Evolutionary conservation across 225 moss, liverwort and hornwort genomes (phyloP).

Genomic region (Straminergon stramineum): DNA sequence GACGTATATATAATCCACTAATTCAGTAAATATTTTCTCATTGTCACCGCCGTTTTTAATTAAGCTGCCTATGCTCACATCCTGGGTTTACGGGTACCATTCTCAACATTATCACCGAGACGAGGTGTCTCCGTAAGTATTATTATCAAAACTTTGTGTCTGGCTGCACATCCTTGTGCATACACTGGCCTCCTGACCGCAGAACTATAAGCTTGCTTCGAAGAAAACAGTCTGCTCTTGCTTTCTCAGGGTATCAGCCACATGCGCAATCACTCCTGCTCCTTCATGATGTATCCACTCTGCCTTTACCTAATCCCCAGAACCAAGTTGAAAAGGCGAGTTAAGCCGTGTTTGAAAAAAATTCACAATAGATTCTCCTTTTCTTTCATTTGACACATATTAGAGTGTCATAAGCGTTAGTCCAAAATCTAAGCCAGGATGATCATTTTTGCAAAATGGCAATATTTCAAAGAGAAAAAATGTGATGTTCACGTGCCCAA

Average conservation of each 20-base stretch:
- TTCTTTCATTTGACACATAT: not conserved
- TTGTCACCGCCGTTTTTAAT: not conserved
- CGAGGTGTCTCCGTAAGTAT: not conserved
- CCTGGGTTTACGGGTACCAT: not conserved
- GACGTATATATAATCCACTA: not conserved
- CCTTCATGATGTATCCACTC: conserved; percentile 68
- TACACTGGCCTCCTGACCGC: not conserved
- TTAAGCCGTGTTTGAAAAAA: not conserved
- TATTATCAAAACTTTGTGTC: not conserved
- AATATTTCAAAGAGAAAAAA: not conserved
- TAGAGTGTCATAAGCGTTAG: not conserved
- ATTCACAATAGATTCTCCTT: not conserved
- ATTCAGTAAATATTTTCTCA: not conserved
- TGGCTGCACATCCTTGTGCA: not conserved
- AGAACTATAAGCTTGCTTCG: conserved; percentile 3
- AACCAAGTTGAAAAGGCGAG: not conserved
- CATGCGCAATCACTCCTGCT: conserved; percentile 66
- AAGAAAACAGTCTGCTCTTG: conserved; percentile 25
- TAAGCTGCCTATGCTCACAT: not conserved
- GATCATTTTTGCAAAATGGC: not conserved
- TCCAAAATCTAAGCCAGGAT: not conserved
- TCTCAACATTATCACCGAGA: not conserved
- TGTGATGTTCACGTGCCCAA: not conserved
- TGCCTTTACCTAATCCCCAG: conserved; percentile 41
- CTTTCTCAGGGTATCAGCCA: conserved; percentile 48